These are phyloP conservation scores for Marvania coccoides DNA, from an alignment of 139 green algal species.

Conservation along the genomic window DNA sequence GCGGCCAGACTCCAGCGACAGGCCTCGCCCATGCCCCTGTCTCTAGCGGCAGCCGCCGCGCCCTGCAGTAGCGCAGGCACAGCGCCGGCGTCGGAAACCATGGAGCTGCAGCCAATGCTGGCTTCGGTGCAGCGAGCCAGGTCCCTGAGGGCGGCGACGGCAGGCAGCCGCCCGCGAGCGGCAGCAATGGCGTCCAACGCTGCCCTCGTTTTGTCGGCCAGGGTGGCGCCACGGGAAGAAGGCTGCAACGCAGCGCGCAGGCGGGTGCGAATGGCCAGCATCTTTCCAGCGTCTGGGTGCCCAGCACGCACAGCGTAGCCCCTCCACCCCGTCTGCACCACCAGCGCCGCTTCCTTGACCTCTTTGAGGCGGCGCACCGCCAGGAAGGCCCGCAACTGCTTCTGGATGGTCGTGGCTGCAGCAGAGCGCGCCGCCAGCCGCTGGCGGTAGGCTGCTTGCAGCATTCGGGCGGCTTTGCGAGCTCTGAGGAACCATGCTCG, in stretches of 20 bases:
- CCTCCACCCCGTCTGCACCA: constrained; percentile 49
- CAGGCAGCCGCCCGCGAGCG: not conserved
- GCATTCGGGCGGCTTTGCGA: constrained; percentile 8
- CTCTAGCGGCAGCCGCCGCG: not conserved
- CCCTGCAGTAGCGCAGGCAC: not conserved
- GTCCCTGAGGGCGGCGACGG: not conserved
- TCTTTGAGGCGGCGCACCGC: not conserved
- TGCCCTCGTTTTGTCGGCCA: constrained; percentile 42
- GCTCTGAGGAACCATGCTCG: constrained; percentile 20
- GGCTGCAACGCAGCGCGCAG: constrained; percentile 19
- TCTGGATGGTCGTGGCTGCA: constrained; percentile 20
- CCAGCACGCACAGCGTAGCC: constrained; percentile 27
- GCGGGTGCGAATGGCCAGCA: constrained; percentile 25
- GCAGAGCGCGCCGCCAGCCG: not conserved
- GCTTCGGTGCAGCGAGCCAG: constrained; percentile 12
- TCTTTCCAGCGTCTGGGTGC: not conserved
- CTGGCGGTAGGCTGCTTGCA: constrained; percentile 21
- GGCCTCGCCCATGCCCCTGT: not conserved
- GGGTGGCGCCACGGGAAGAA: not conserved
- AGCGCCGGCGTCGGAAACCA: constrained; percentile 2
- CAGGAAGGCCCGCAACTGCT: not conserved
- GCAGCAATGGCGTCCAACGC: constrained; percentile 46
- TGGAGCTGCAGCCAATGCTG: constrained; percentile 7
- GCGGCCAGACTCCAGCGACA: not conserved
- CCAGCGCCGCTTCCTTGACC: not conserved